phyloP scores from a whole-genome alignment of 169 alveolate species.

The Plasmodium malariae region DNA sequence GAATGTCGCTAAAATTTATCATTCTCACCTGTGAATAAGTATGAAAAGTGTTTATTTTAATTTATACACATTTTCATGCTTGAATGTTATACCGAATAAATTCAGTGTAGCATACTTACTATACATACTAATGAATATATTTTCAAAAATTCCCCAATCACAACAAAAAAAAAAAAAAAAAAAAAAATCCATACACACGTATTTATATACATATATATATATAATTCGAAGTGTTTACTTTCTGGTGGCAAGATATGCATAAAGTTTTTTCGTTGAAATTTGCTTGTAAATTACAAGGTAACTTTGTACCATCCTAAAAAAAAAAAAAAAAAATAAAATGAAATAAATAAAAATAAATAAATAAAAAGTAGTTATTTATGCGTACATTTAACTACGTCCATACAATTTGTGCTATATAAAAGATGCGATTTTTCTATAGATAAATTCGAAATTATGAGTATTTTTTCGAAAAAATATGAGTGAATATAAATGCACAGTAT shows the following conservation, averaged over 20 bases:
- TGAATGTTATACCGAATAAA: too few relatives aligned
- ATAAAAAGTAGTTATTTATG: background rate
- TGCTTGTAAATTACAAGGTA: conserved; percentile 70
- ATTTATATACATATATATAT: conserved; percentile 2
- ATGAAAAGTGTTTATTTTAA: background rate
- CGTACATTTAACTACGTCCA: background rate
- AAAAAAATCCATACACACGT: background rate
- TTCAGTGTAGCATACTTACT: background rate
- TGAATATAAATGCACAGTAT: too few relatives aligned
- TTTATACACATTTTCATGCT: too few relatives aligned
- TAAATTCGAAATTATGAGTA: too few relatives aligned
- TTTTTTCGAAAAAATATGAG: too few relatives aligned
- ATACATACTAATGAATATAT: too few relatives aligned
- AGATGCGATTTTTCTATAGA: too few relatives aligned
- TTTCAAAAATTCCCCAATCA: background rate
- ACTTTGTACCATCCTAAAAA: conserved; percentile 72
- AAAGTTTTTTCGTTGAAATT: conserved; percentile 72
- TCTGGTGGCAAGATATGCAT: conserved; percentile 75
- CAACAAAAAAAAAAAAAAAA: too few relatives aligned
- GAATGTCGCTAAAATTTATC: conserved; percentile 83
- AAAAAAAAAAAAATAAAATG: conserved; percentile 15
- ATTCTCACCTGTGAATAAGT: conserved; percentile 81
- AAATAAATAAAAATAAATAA: conserved; percentile 3
- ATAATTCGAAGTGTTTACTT: conserved; percentile 19
- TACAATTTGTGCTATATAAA: too few relatives aligned